phyloP scores from a whole-genome alignment of 2,329 filamentous ascomycete genomes.

The Thielaviopsis punctulata region DNA sequence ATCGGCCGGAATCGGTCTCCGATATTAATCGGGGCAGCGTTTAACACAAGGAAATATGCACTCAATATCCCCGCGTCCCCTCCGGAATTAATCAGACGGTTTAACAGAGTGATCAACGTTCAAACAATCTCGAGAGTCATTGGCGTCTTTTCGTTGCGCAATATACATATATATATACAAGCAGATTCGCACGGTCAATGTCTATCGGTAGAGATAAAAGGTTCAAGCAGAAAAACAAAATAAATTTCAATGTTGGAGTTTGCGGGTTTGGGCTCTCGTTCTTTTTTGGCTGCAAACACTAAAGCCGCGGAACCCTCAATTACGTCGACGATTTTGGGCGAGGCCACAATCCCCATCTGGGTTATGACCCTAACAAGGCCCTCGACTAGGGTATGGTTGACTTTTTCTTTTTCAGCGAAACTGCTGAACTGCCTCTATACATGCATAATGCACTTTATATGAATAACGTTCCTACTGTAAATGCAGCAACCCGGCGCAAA shows the following conservation, averaged over 20 bases:
- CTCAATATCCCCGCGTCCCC: background rate
- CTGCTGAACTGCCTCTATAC: no score
- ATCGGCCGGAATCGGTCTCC: no score
- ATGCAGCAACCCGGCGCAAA: background rate
- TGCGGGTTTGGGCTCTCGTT: background rate
- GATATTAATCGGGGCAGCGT: background rate
- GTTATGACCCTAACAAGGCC: background rate
- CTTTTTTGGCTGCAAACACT: background rate
- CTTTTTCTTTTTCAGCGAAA: no score
- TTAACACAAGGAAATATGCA: background rate
- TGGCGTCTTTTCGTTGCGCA: no score
- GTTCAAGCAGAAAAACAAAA: background rate
- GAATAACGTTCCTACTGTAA: background rate
- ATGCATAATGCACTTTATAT: no score
- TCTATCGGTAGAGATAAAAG: background rate
- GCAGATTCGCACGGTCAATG: background rate
- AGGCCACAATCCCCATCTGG: constrained; percentile 1
- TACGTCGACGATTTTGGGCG: background rate
- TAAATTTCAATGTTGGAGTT: background rate
- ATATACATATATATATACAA: background rate
- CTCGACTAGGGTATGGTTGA: background rate
- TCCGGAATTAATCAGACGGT: background rate
- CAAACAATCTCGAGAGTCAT: background rate
- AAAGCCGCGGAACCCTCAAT: background rate
- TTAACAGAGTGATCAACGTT: no score